Evolutionary conservation across 164 flowering plant genomes (phyloP).

Genomic region (Saururus chinensis): DNA sequence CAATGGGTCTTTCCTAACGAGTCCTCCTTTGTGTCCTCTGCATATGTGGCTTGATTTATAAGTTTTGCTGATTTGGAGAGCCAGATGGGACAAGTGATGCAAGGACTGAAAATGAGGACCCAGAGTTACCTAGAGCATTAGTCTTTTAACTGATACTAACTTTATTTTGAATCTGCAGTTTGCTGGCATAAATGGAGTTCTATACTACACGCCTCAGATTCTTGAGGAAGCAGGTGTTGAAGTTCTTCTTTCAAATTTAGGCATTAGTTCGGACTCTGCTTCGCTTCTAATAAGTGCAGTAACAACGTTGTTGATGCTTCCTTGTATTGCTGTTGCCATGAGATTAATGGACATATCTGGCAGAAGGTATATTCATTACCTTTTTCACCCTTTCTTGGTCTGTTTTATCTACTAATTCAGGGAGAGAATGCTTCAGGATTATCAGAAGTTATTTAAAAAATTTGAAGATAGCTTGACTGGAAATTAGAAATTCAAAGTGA

Average conservation of each 20-base stretch:
- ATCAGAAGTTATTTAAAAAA: no score
- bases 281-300: constrained; percentile 76
- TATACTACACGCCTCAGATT: constrained; percentile 88
- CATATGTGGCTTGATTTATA: no score
- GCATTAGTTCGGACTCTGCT: constrained; percentile 55
- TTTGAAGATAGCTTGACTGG: no score
- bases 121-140: not conserved
- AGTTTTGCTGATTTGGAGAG: no score
- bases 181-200: constrained; percentile 89
- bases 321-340: constrained; percentile 82
- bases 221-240: constrained; percentile 86
- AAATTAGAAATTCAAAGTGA: no score
- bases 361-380: constrained; percentile 49
- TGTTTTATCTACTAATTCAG: not conserved
- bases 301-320: constrained; percentile 89
- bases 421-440: not conserved
- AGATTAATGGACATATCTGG: constrained; percentile 88
- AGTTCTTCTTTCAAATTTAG: constrained; percentile 63
- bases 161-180: constrained; percentile 36
- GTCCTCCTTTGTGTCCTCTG: no score
- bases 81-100: no score
- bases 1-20: no score
- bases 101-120: not conserved
- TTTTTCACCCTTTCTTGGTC: not conserved
- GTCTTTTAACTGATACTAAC: not conserved